Base-by-base conservation (phyloP, 306 rosid genomes). In the Mimosa bimucronata region DNA sequence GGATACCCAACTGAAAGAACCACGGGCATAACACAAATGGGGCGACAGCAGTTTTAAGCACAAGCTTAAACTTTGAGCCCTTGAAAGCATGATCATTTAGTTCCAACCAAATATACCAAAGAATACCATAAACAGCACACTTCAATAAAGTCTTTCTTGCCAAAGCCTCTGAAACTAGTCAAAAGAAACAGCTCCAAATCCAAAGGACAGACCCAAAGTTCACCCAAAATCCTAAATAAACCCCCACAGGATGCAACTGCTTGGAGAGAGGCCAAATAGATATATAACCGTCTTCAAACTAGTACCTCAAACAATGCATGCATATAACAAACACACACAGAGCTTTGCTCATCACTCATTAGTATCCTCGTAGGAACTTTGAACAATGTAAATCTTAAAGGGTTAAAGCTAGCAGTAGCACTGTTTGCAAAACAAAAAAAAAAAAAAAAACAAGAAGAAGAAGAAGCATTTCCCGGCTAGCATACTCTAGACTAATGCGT, bases 171-270 rank as follows among this genome's bases (percentile, higher is more conserved):
- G 57, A 82, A 46, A 70, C 52, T 46, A 72, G 45, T 46, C 21
- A 76, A 62, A 38, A 38, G 75, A 77, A 40, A 77, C 60, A 21
- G 26, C 60, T 74, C 82, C 69, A 73, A 80, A 65, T 65, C 34
- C 74, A 46, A 80, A 21, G 28, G 28, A 55, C 62, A 55, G 62
- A 55, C 62, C 62, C 29, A 21, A n/a, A 21, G 28, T 55, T 55
- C 62, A 55, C n/a, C 29, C 25, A 55, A 58, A 58, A 58, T 57
- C 42, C 38, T 30, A 78, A 69, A 55, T 25, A 66, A 31, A 29
- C 29, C 14, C 40, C 41, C 62, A 14, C 38, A 30, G 48, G 64
- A 66, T 37, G 50, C 25, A 21, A 29, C 15, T 23, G 57, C 11
- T 21, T 9, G 29, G 21, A 64, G 6, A 65, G 48, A 44, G 38